Evolutionary conservation across 1,284 basidiomycete species (phyloP), one percentile per base, ranked within the genome.

Genomic region (Naganishia liquefaciens): DNA sequence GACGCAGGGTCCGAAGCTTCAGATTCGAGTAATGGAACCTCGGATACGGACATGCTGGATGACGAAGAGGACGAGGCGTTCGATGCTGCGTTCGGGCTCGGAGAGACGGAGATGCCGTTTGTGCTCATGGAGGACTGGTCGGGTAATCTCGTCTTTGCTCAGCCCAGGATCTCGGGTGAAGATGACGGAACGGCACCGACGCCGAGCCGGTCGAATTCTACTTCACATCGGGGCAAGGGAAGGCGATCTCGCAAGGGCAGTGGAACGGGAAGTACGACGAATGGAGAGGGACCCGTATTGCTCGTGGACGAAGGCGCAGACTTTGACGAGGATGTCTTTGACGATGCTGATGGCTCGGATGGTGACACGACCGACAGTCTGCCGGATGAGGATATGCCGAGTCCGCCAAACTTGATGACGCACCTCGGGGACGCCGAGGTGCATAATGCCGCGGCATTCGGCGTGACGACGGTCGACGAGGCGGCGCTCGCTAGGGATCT

Each of bases 101-200:
- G 55, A 15, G 43, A 53, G 7, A 6, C 57, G 5, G 51, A 68
- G 43, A 51, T 68, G 33, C 66, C 66, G 27, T 52, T 68, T 27
- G 66, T 68, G 25, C 39, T 68, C n/a, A 68, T 68, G 66, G 66
- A 68, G 49, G 66, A 68, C 42, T 68, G 66, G 66, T 68, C 57
- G 5, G 66, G 66, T 5, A 68, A 68, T 47, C 52, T 68, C 17
- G 63, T 68, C 10, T 68, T 68, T 37, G 66, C 66, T 11, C 66
- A 68, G 43, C 66, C 66, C 9, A 40, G 55, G 28, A 65, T 68
- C 28, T 51, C 54, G n/a, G 80, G 89, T 84, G 76, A 90, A 81
- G 73, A 84, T 81, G 78, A 86, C 85, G 62, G 88, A 83, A 4
- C 86, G 88, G 3, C 86, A 84, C 44, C 91, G 83, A 63, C 72